Evolutionary conservation across 768 basidiomycete species (phyloP).

Genomic region (Boletus subparvulus): DNA sequence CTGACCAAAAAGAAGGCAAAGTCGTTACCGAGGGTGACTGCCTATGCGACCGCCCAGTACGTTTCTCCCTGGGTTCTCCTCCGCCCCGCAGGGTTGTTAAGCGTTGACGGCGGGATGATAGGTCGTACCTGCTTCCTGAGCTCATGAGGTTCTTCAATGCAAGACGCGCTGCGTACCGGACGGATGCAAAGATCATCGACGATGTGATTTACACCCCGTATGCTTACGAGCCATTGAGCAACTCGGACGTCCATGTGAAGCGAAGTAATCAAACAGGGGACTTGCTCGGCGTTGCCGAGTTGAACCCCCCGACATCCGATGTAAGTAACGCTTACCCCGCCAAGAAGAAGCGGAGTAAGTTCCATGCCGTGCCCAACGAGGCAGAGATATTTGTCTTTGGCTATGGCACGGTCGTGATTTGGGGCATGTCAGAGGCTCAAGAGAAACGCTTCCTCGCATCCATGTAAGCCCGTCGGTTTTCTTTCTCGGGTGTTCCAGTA

Average conservation of each 20-base stretch:
- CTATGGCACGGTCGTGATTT: slow-evolving; percentile 94
- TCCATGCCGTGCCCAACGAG: slow-evolving; percentile 61
- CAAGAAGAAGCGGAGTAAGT: slow-evolving; percentile 62
- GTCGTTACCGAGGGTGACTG: slow-evolving; percentile 88
- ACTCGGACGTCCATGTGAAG: slow-evolving; percentile 29
- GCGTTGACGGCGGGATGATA: slow-evolving; percentile 29
- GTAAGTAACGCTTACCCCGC: slow-evolving; percentile 34
- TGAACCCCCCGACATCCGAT: slow-evolving; percentile 35
- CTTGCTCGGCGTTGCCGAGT: slow-evolving; percentile 74
- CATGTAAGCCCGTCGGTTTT: slow-evolving; percentile 56
- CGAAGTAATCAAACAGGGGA: slow-evolving; percentile 54
- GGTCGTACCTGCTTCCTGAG: slow-evolving; percentile 86
- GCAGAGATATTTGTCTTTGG: slow-evolving; percentile 93
- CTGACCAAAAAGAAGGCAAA: slow-evolving; percentile 96
- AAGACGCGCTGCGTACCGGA: slow-evolving; percentile 76
- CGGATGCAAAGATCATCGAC: slow-evolving; percentile 85
- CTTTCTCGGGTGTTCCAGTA: not conserved
- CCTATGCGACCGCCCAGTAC: slow-evolving; percentile 91
- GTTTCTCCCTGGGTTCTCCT: not conserved
- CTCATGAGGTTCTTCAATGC: slow-evolving; percentile 89
- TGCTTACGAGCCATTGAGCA: slow-evolving; percentile 57
- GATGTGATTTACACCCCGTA: slow-evolving; percentile 96
- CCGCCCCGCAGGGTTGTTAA: not conserved
- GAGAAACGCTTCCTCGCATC: slow-evolving; percentile 89
- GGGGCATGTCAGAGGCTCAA: slow-evolving; percentile 95